Conservation (phyloP, 1,284 basidiomycete species). For the Baeospora myosura region DNA sequence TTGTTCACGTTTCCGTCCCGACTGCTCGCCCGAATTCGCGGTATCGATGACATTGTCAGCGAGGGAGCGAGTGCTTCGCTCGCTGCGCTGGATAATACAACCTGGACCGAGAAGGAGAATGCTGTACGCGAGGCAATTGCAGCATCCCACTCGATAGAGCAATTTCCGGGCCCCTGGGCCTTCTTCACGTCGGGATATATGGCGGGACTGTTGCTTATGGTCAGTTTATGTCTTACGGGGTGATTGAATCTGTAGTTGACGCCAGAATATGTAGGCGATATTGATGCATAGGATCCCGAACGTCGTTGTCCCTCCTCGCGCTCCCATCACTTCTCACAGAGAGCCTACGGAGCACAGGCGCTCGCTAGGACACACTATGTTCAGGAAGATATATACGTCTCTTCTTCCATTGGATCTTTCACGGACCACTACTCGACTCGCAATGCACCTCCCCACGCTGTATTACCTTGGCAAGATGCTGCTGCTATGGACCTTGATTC, state of each 20-base stretch:
- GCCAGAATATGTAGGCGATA: slow-evolving; percentile 54
- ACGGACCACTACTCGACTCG: slow-evolving; percentile 47
- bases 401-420: slow-evolving; percentile 59
- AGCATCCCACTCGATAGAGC: slow-evolving; percentile 4
- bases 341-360: slow-evolving; percentile 12
- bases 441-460: slow-evolving; percentile 55
- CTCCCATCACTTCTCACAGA: slow-evolving; percentile 17
- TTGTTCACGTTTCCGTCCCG: slow-evolving; percentile 32
- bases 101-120: not conserved
- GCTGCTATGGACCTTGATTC: slow-evolving; percentile 46
- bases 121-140: not conserved
- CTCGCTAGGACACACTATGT: slow-evolving; percentile 17
- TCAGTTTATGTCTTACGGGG: slow-evolving; percentile 22
- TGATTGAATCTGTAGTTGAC: slow-evolving; percentile 7
- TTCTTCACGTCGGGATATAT: slow-evolving; percentile 69
- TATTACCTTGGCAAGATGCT: slow-evolving; percentile 51
- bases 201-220: slow-evolving; percentile 56
- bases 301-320: slow-evolving; percentile 61
- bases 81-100: slow-evolving; percentile 5
- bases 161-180: slow-evolving; percentile 48
- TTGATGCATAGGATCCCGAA: slow-evolving; percentile 69
- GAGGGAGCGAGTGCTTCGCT: slow-evolving; percentile 5
- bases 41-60: slow-evolving; percentile 20
- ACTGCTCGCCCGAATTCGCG: slow-evolving; percentile 34
- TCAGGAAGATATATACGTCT: slow-evolving; percentile 27